Evolutionary conservation across 2,329 filamentous ascomycete species (phyloP).

Genomic region (Fusarium dlaminii): DNA sequence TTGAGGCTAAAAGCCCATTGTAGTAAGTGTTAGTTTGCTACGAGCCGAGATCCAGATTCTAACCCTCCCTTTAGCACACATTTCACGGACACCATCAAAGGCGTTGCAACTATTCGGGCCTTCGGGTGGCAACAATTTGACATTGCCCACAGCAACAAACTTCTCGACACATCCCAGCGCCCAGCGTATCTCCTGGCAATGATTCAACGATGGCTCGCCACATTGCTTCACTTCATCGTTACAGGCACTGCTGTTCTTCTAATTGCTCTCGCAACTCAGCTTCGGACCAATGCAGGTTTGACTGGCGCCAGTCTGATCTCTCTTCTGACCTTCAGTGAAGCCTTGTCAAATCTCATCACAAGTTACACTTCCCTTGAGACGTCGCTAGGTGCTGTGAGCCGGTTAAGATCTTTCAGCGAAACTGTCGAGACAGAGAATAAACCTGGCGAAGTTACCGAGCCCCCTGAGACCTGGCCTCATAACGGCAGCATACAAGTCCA

Average conservation of each 20-base stretch:
- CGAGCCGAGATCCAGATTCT: background rate
- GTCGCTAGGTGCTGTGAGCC: slow-evolving; percentile 34
- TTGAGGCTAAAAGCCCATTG: slow-evolving; percentile 67
- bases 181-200: slow-evolving; percentile 67
- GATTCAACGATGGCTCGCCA: slow-evolving; percentile 66
- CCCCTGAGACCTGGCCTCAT: slow-evolving; percentile 45
- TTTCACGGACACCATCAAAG: slow-evolving; percentile 65
- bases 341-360: slow-evolving; percentile 28
- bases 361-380: slow-evolving; percentile 39
- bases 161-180: slow-evolving; percentile 64
- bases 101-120: slow-evolving; percentile 64
- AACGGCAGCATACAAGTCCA: slow-evolving; percentile 44
- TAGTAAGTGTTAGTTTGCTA: slow-evolving; percentile 31
- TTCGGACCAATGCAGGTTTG: slow-evolving; percentile 49
- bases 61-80: slow-evolving; percentile 48
- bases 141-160: slow-evolving; percentile 54
- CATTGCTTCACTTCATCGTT: slow-evolving; percentile 61
- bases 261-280: slow-evolving; percentile 57
- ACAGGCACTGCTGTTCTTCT: slow-evolving; percentile 58
- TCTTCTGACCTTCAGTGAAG: slow-evolving; percentile 47
- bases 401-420: slow-evolving; percentile 38
- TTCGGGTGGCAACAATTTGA: slow-evolving; percentile 58
- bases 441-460: slow-evolving; percentile 29
- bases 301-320: slow-evolving; percentile 52
- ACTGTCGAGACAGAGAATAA: slow-evolving; percentile 39